Base-by-base conservation (phyloP, 2,329 filamentous ascomycete species). In the Trichoderma sp. region DNA sequence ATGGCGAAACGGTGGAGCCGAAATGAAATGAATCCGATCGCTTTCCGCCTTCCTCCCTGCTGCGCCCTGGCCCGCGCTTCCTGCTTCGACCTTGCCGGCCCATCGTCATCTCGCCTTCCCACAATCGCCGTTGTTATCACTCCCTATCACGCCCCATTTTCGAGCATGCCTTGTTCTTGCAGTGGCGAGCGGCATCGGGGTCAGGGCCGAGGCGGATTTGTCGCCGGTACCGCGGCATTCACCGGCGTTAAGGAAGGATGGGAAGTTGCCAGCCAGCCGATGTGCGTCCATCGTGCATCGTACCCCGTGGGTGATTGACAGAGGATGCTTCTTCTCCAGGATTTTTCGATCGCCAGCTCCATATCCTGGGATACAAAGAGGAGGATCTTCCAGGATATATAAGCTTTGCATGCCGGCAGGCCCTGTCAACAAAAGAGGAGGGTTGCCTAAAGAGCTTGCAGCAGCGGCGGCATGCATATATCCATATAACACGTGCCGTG, bases 21-120 rank as follows among this genome's bases (percentile, higher is more conserved):
- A 65, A 65, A 54, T 60, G 52, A 65, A 58, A 65, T 52, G 63
- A 63, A 54, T 47, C 12, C 63, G 47, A 54, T 52, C 48, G 47
- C 48, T n/a, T 59, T 60, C 47, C 63, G 41, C 63, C 55, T 65
- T 47, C 63, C 63, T 15, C 21, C 41, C 30, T 50, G n/a, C 56
- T 59, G 60, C 60, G 50, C 60, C 48, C 26, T 55, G 41, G 30
- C 51, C 56, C 48, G 41, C 64, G 39, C 28, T 61, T 60, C 24
- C 61, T 65, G 63, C 63, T 45, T 54, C 56, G 30, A 34, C 52
- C 51, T 55, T 57, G 51, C 30, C 17, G 60, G 41, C 50, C 48
- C 41, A 51, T 63, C 60, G 48, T 63, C 60, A 63, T 63, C 55
- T 54, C 48, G 45, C 50, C 45, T 39, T 47, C 34, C 57, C 45